phyloP scores from a whole-genome alignment of 163 green algal genomes.

The Chlamydomonas reinhardtii region DNA sequence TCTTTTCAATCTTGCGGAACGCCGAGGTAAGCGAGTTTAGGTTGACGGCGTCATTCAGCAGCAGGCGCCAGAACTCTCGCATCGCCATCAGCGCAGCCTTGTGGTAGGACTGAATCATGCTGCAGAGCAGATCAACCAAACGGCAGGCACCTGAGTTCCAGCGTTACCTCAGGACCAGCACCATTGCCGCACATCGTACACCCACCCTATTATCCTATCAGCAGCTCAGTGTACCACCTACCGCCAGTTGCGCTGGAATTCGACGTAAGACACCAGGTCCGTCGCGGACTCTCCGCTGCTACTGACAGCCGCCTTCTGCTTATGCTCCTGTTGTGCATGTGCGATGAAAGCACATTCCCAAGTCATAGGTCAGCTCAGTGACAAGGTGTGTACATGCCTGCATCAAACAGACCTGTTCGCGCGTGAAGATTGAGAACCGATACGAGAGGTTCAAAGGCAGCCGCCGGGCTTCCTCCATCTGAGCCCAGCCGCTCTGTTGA shows the following conservation, averaged over 20 bases:
- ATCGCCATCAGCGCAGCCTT: constrained; percentile 63
- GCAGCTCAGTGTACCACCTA: neutral
- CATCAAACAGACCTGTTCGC: constrained; percentile 23
- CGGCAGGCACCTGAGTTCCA: no score
- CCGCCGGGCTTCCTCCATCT: constrained; percentile 61
- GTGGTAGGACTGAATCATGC: constrained; percentile 57
- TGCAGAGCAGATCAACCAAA: neutral
- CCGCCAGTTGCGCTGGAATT: constrained; percentile 70
- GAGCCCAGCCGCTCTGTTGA: constrained; percentile 42
- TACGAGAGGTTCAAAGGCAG: constrained; percentile 64
- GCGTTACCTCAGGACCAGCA: no score
- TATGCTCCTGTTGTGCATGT: constrained; percentile 53
- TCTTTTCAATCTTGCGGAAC: constrained; percentile 52
- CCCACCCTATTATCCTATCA: no score
- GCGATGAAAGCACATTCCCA: no score
- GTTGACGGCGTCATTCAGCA: constrained; percentile 54
- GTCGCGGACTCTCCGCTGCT: constrained; percentile 48
- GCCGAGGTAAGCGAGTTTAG: constrained; percentile 46
- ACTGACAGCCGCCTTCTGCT: constrained; percentile 55
- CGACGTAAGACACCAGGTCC: constrained; percentile 76
- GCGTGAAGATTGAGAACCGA: constrained; percentile 71
- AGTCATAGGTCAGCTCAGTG: no score
- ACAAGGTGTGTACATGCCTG: no score
- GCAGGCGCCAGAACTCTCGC: constrained; percentile 71
- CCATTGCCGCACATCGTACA: no score